A percentile compares a stretch with the other conserved stretches of the same genome.
Evolutionary conservation across 164 flowering plant genomes (phyloP).

Genomic region (Aristolochia californica): DNA sequence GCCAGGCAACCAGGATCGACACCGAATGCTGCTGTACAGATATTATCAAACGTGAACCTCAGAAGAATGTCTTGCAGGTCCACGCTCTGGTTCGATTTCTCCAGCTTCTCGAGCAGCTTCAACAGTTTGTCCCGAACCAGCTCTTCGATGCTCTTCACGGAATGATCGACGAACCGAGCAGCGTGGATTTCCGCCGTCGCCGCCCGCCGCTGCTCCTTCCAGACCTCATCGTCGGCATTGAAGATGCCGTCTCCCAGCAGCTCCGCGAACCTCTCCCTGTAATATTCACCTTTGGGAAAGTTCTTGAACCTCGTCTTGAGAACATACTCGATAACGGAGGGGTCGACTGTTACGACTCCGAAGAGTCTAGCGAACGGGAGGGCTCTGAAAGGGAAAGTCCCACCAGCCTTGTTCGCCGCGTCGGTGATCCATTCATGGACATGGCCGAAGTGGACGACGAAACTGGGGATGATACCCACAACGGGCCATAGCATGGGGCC

Average conservation of each 20-base stretch:
- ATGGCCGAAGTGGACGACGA: slow-evolving; percentile 23
- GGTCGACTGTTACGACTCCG: slow-evolving; percentile 48
- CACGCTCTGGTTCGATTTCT: slow-evolving; percentile 10
- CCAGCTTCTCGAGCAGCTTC: slow-evolving; percentile 23
- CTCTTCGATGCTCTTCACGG: slow-evolving; percentile 22
- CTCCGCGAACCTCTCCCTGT: slow-evolving; percentile 44
- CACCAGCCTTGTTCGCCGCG: slow-evolving; percentile 25
- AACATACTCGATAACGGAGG: slow-evolving; percentile 53
- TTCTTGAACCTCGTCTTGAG: slow-evolving; percentile 62
- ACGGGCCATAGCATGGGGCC: slow-evolving; percentile 68
- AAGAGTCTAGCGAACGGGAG: slow-evolving; percentile 30
- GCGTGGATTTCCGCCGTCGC: slow-evolving; percentile 56
- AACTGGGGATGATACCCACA: slow-evolving; percentile 42
- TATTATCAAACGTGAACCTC: slow-evolving; percentile 61
- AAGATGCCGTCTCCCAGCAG: slow-evolving; percentile 74
- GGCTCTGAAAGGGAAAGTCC: slow-evolving; percentile 42
- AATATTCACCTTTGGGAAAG: slow-evolving; percentile 70
- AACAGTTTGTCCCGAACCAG: slow-evolving; percentile 43
- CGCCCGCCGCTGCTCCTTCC: slow-evolving; percentile 49
- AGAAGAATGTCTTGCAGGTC: slow-evolving; percentile 61
- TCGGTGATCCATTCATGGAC: slow-evolving; percentile 35
- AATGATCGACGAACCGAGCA: slow-evolving; percentile 31
- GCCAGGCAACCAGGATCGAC: slow-evolving; percentile 48
- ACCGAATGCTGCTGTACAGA: slow-evolving; percentile 52
- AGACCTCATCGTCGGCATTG: slow-evolving; percentile 51